These are phyloP conservation scores for Candida suzukii DNA, from an alignment of 805 yeast genomes.

Conservation along the genomic window DNA sequence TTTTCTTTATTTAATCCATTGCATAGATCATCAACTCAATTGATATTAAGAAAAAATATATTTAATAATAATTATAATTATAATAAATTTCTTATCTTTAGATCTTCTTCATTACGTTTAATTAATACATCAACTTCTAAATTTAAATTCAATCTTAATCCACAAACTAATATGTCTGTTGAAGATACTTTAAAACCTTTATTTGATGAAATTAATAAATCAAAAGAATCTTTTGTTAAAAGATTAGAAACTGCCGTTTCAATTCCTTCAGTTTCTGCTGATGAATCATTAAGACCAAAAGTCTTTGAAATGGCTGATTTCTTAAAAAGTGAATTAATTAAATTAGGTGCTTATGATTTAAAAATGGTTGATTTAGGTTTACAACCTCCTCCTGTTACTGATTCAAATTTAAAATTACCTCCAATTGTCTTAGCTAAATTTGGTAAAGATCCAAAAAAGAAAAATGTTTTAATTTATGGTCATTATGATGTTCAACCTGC, in stretches of 20 bases:
- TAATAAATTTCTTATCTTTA: neutral
- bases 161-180: slow-evolving; percentile 15
- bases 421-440: slow-evolving; percentile 90
- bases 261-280: slow-evolving; percentile 92
- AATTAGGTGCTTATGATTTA: slow-evolving; percentile 76
- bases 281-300: slow-evolving; percentile 78
- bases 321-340: slow-evolving; percentile 58
- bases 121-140: neutral
- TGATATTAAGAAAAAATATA: too few relatives aligned
- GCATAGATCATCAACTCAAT: too few relatives aligned
- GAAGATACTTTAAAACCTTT: slow-evolving; percentile 25
- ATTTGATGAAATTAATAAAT: slow-evolving; percentile 61
- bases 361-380: slow-evolving; percentile 76
- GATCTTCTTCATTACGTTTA: neutral
- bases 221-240: slow-evolving; percentile 66
- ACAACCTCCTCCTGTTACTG: slow-evolving; percentile 87
- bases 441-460: slow-evolving; percentile 77
- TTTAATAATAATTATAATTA: too few relatives aligned
- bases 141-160: neutral
- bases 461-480: slow-evolving; percentile 87
- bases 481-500: slow-evolving; percentile 99
- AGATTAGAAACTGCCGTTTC: slow-evolving; percentile 81
- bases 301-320: slow-evolving; percentile 89
- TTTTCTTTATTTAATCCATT: too few relatives aligned
- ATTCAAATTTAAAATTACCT: slow-evolving; percentile 67